phyloP scores from a whole-genome alignment of 768 basidiomycete species.

The Suillus placidus region DNA sequence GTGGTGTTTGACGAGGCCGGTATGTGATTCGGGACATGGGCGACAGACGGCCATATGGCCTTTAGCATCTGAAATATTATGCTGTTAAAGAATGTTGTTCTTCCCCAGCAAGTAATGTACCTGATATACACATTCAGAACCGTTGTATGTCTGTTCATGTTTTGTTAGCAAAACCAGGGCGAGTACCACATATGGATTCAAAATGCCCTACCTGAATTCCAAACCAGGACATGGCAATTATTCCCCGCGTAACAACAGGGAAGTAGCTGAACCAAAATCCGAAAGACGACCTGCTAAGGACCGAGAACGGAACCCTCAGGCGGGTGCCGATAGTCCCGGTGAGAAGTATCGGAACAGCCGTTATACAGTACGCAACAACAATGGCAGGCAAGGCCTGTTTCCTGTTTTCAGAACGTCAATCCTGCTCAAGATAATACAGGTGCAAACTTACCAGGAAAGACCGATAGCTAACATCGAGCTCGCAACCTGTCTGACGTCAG shows the following conservation, averaged over 20 bases:
- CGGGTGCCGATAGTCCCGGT: conserved; percentile 81
- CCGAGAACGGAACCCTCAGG: conserved; percentile 73
- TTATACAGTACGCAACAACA: conserved; percentile 71
- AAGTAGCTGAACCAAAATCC: conserved; percentile 92
- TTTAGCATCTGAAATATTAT: conserved; percentile 56
- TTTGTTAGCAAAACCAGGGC: not conserved
- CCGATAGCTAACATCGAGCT: conserved; percentile 77
- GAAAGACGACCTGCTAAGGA: conserved; percentile 83
- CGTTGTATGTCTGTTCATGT: conserved; percentile 47
- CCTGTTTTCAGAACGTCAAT: conserved; percentile 37
- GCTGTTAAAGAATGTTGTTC: not conserved
- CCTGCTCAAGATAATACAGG: not conserved
- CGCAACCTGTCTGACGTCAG: conserved; percentile 40
- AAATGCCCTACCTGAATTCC: conserved; percentile 58
- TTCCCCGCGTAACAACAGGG: conserved; percentile 72
- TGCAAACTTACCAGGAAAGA: conserved; percentile 56
- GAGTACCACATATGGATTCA: not conserved
- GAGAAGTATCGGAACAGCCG: conserved; percentile 71
- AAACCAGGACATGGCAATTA: conserved; percentile 85
- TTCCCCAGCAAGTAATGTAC: conserved; percentile 18
- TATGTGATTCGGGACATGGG: conserved; percentile 65
- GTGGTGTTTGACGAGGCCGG: conserved; percentile 62
- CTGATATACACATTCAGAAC: conserved; percentile 78
- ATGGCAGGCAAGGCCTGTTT: conserved; percentile 70
- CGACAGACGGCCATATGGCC: conserved; percentile 79